Evolutionary conservation across 2,329 filamentous ascomycete genomes (phyloP), one percentile per base, ranked within the genome.

Genomic region (Arthroderma sp.): DNA sequence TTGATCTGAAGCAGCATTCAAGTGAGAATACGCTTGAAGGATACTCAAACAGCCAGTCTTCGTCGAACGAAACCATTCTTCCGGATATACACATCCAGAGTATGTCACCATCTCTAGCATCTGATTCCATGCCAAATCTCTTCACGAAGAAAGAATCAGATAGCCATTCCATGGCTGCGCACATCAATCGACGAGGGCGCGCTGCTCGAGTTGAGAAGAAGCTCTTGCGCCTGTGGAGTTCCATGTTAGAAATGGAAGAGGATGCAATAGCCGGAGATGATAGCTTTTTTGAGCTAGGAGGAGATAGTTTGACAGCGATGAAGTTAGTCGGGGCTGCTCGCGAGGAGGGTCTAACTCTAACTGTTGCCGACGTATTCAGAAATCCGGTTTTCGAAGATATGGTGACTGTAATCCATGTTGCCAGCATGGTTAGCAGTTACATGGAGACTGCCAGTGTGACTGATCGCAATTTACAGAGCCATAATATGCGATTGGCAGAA

Each of bases 311-410:
- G 42, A 60, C 57, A 22, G 64, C 64, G 4, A 66, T 66, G 63
- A 64, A 59, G 37, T 58, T 66, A 50, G 64, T 64, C 15, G 60
- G 62, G 40, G 61, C 59, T 29, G 64, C 63, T 29, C 59, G 63
- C 5, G 62, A 65, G 30, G 59, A 63, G 22, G 64, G 64, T 9
- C 44, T 67, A 42, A 56, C 56, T 28, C 53, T 70, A 41, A 66
- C 64, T 5, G 65, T 69, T 11, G 63, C 64, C 4, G 64, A 68
- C 50, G 61, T 68, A 34, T 69, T 69, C 56, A 57, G 59, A 36
- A 62, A 66, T 43, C 63, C 62, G 27, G 54, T 63, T 0, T 66
- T 66, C 37, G 60, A 61, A 42, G 61, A 65, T 38, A 64, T 66
- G 63, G 49, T 64, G 30, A 51, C 54, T 3, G 54, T 57, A 29